Evolutionary conservation across 2,329 filamentous ascomycete species (phyloP).

Genomic region (Phialophora chinensis): DNA sequence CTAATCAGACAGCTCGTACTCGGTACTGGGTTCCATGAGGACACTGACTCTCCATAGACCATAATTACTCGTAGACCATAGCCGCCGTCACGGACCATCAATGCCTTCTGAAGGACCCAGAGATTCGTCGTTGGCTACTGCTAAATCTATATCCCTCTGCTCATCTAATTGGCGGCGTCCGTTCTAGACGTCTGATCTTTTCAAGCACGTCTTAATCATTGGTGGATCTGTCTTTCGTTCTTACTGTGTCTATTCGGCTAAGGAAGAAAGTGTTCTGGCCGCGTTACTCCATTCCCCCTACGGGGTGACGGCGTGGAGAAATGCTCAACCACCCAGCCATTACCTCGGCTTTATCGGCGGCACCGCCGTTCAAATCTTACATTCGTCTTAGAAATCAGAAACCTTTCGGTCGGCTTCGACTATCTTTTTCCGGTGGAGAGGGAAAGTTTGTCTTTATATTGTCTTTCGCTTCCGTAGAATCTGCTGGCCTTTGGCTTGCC

Average conservation of each 20-base stretch:
- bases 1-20: too few species aligned
- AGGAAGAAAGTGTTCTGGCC: background rate
- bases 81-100: too few species aligned
- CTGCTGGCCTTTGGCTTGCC: background rate
- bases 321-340: background rate
- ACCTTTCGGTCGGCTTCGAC: background rate
- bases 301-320: background rate
- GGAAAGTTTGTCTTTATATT: background rate
- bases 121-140: background rate
- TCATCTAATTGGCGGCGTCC: background rate
- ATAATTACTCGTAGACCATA: too few species aligned
- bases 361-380: background rate
- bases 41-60: too few species aligned
- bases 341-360: conserved; percentile 14
- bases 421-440: background rate
- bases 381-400: conserved; percentile 11
- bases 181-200: background rate
- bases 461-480: background rate
- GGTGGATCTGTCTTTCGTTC: background rate
- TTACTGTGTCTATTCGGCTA: background rate
- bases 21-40: too few species aligned
- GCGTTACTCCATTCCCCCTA: background rate
- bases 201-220: background rate
- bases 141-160: background rate
- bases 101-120: too few species aligned